Conservation (phyloP, 2,329 filamentous ascomycete species). For the Chrysosporium keratinophilum region DNA sequence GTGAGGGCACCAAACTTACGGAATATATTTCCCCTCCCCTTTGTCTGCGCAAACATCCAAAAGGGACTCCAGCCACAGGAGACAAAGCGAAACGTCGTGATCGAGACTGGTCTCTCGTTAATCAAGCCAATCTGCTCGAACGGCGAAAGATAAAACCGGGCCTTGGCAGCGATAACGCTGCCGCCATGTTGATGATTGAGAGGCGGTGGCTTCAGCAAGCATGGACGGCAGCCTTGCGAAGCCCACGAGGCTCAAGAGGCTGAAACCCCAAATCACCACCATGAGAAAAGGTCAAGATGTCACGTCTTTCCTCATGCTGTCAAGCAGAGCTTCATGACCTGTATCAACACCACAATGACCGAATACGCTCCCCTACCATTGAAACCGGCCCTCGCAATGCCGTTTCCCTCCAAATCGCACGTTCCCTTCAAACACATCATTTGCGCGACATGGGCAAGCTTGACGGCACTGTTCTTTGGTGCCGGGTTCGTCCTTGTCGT, state of each 20-base stretch:
- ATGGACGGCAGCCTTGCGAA: too few relatives aligned
- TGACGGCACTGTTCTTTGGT: background rate
- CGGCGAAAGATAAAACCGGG: background rate
- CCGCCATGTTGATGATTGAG: too few relatives aligned
- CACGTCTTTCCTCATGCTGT: background rate
- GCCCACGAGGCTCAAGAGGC: too few relatives aligned
- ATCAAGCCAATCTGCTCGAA: background rate
- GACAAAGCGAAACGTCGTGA: background rate
- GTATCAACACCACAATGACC: background rate
- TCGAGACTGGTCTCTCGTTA: background rate
- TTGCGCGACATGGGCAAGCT: constrained; percentile 8
- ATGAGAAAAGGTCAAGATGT: background rate
- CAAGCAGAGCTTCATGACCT: background rate
- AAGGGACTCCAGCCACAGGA: too few relatives aligned
- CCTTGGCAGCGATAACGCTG: background rate
- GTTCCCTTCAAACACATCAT: constrained; percentile 2
- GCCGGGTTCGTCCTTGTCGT: background rate
- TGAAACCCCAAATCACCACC: too few relatives aligned
- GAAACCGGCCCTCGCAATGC: background rate
- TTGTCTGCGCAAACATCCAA: too few relatives aligned
- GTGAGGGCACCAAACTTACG: too few relatives aligned
- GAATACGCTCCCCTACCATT: background rate
- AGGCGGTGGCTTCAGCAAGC: too few relatives aligned
- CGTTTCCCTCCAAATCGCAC: constrained; percentile 10
- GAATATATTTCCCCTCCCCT: too few relatives aligned